Evolutionary conservation across 495 filamentous ascomycete genomes (phyloP), one percentile per base, ranked within the genome.

Genomic region (Penicillium arizonense): DNA sequence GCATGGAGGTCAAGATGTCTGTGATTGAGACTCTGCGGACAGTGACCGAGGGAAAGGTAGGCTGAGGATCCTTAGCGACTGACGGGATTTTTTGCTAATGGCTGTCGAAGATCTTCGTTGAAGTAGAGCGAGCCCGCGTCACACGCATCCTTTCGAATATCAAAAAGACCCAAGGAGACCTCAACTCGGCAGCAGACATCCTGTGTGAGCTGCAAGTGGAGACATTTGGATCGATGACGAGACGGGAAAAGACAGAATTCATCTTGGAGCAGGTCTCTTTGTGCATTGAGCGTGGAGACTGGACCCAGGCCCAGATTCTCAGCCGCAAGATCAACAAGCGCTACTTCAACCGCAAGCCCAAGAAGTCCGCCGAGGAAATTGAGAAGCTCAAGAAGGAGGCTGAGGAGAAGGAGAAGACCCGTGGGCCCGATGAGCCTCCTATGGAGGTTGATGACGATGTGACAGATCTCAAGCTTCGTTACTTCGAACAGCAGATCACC

Each of bases 181-280:
- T 96, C 53, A 88, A 87, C 63, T 86, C 89, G 12, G 95, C 94
- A 5, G 87, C 89, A 53, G 92, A 96, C 58, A 94, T 90, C 48
- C 81, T 98, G 20, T 98, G 94, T 72, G 94, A 98, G 76, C 80
- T 98, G 49, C 94, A 98, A 69, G 94, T 98, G 14, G 94, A 98
- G 78, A 98, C 94, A 1, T 98, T 98, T 62, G 94, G 94, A 16
- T 97, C 94, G 35, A 98, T 98, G 94, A 87, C 89, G 39, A 80
- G 93, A 59, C 84, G 95, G 54, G 94, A 98, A 69, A 98, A 98
- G 87, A 93, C 89, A 11, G 94, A 97, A 61, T 97, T 98, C 67
- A 97, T 98, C 59, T 79, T 98, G 43, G 90, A 93, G 64, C 94
- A 98, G 72, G 93, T 98, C 43, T 82, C 85, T 11, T 77, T 97